Evolutionary conservation across 2,329 filamentous ascomycete genomes (phyloP), one percentile per base, ranked within the genome.

Genomic region (Aspergillus texensis): DNA sequence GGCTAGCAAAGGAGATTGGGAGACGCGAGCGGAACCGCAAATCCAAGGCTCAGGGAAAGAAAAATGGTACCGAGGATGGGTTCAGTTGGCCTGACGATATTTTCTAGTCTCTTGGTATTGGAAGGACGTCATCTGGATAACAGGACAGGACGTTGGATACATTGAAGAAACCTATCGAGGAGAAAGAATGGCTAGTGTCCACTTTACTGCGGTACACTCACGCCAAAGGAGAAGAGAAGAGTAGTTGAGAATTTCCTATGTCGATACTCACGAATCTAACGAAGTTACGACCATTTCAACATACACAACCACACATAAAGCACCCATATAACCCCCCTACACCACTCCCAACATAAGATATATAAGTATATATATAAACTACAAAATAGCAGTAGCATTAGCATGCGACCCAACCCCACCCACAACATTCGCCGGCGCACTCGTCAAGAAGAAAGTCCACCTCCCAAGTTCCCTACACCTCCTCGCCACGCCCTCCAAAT

Each of bases 51-150:
- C 34, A 36, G 32, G 50, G 43, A 34, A 66, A 65, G 16, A 56
- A 56, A 16, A 12, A 65, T 28, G 26, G 28, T 64, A 46, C 65
- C 45, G 64, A 62, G 19, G 68, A 75, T 46, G 67, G 71, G n/a
- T 82, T 80, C 60, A 72, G 75, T 26, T 82, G 80, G 80, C 79
- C 79, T 6, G 78, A 79, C 10, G 79, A 80, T 64, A 74, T 80
- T 10, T 81, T 82, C 62, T 82, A 14, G 1, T 16, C 34, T 16
- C 10, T 19, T 50, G 24, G 26, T 14, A 16, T 54, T 21, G 43
- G n/a, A 6, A 11, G n/a, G 14, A 6, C 11, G 16, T 52, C 48
- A 52, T n/a, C 48, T 52, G 48, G 48, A 52, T 21, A 34, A 52
- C 48, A 32, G 48, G 10, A 52, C 48, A 34, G 46, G 16, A 30